Percentiles rank a stretch among this genome's conserved stretches.
These are phyloP conservation scores for Juglanconis sp. DNA, from an alignment of 2,329 filamentous ascomycete species.

Conservation along the genomic window DNA sequence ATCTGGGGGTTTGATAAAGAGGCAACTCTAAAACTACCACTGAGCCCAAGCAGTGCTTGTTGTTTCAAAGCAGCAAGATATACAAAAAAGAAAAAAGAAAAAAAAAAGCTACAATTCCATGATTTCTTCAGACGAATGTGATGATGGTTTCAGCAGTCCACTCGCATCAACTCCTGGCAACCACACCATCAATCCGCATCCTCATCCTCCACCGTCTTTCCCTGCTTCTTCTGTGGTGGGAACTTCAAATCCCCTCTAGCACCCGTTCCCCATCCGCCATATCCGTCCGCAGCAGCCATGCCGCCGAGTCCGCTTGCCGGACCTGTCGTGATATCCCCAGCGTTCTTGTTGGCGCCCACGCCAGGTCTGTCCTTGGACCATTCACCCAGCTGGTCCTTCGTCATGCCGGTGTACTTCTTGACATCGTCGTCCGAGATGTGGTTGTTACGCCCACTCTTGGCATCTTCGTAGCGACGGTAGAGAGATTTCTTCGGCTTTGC, in stretches of 20 bases:
- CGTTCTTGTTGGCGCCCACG: constrained; percentile 14
- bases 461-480: constrained; percentile 23
- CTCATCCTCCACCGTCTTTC: neutral
- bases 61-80: no score
- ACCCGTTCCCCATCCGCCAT: constrained; percentile 14
- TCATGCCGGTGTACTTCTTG: constrained; percentile 17
- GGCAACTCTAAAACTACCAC: no score
- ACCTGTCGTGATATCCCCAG: constrained; percentile 13
- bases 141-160: no score
- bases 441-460: constrained; percentile 20
- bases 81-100: no score
- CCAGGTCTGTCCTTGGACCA: constrained; percentile 11
- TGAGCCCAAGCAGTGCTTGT: no score
- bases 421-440: constrained; percentile 22
- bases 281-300: constrained; percentile 8
- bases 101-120: no score
- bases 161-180: no score
- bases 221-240: constrained; percentile 1
- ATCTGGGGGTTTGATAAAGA: no score
- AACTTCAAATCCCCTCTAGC: constrained; percentile 3
- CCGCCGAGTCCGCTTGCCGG: constrained; percentile 14
- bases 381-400: constrained; percentile 3
- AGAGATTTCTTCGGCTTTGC: constrained; percentile 16
- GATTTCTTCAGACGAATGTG: no score
- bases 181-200: neutral